A percentile compares a stretch with the other conserved stretches of the same genome.
Conservation (phyloP, 2,329 filamentous ascomycete species). For the Tolypocladium inflatum region DNA sequence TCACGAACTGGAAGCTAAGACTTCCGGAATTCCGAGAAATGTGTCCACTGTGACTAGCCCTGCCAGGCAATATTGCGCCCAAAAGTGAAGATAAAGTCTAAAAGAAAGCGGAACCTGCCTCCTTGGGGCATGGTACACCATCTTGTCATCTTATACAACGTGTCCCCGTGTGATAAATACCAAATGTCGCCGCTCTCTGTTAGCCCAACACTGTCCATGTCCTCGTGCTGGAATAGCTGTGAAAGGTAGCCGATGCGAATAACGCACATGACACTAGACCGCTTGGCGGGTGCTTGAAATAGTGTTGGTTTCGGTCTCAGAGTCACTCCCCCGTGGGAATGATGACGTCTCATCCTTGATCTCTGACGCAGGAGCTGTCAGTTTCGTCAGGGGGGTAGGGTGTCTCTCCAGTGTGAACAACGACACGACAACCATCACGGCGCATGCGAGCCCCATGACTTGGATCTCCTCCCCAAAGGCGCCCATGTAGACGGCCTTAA, state of each 20-base stretch:
- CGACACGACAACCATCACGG: constrained; percentile 32
- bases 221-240: no score
- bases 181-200: background rate
- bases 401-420: constrained; percentile 33
- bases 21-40: background rate
- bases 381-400: constrained; percentile 24
- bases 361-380: constrained; percentile 12
- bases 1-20: background rate
- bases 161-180: background rate
- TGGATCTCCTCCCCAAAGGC: constrained; percentile 37
- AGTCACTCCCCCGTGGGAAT: constrained; percentile 24
- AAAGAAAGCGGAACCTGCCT: background rate
- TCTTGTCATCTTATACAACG: background rate
- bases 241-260: background rate
- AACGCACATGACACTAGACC: constrained; percentile 4
- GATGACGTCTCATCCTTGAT: constrained; percentile 18
- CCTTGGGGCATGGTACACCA: background rate
- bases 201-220: background rate
- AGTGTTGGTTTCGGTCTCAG: constrained; percentile 25
- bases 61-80: background rate
- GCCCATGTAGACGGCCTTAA: constrained; percentile 32
- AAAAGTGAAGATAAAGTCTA: background rate
- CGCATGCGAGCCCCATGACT: constrained; percentile 34
- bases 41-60: background rate
- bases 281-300: constrained; percentile 12